Base-by-base conservation (phyloP, 352 stramenopile genomes). In the Achlya hypogyna region DNA sequence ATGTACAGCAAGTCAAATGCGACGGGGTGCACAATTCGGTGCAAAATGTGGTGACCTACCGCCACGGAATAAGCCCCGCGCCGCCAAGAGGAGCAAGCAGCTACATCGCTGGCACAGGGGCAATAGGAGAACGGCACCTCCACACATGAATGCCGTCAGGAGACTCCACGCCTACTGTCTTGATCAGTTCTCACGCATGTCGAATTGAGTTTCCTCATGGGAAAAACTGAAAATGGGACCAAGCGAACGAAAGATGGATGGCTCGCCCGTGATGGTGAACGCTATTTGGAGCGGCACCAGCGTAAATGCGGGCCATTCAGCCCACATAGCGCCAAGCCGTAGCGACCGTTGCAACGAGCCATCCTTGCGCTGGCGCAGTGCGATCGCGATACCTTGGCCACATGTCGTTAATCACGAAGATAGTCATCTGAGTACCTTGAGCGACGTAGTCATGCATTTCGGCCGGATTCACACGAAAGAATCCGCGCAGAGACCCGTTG, bases 1-100 rank as follows among this genome's bases (percentile, higher is more conserved):
- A 63, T 63, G 34, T 51, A 63, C 12, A 63, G 31, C 14, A 63
- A 34, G 27, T 63, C 54, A n/a, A 63, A 63, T 34, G 54, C 45
- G 54, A 63, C 31, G 6, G 54, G 54, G 9, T 63, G 45, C 6
- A 42, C 34, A 6, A 42, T 6, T 42, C 34, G 34, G 34, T 14
- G 6, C 14, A 6, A 14, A 14, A 42, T 14, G 34, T 6, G 6
- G 34, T 14, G 6, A 14, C 34, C 34, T 42, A 42, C 34, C 6
- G 34, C 6, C 6, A 42, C 14, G 34, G 6, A 42, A 6, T 16
- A 6, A 25, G 6, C 8, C 16, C 29, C 10, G 9, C 53, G 25
- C 4, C 4, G 20, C 5, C 8, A 1, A 18, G 9, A 14, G 6
- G 53, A 31, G 20, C 25, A 34, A 51, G 51, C 34, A 28, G 8